Evolutionary conservation across 768 basidiomycete genomes (phyloP).

Genomic region (Tulasnella sp.): DNA sequence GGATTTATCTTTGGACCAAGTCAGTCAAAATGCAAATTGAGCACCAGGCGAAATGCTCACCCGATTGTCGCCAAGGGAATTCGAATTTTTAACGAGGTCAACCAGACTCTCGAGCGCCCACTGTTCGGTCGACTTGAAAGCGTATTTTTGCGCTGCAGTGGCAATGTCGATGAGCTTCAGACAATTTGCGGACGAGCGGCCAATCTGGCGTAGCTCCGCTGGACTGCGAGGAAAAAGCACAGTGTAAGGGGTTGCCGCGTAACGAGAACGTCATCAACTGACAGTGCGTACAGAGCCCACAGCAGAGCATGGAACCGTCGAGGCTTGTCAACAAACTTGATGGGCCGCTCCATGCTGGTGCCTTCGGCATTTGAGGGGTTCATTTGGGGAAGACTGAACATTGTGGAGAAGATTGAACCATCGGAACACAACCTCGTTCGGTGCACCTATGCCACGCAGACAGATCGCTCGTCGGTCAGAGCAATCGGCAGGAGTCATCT

Average conservation of each 20-base stretch:
- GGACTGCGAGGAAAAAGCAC: not conserved
- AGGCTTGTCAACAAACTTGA: constrained; percentile 11
- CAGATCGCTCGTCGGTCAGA: not conserved
- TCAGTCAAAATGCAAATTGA: not conserved
- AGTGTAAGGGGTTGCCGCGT: not conserved
- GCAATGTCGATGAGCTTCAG: constrained; percentile 14
- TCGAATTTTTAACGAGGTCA: constrained; percentile 8
- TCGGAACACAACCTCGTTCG: constrained; percentile 8
- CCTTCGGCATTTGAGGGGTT: not conserved
- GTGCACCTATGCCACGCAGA: constrained; percentile 4
- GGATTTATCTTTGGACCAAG: constrained; percentile 8
- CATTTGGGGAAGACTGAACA: constrained; percentile 11
- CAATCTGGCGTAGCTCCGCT: constrained; percentile 10
- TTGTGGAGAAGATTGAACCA: constrained; percentile 12
- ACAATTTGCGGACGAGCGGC: constrained; percentile 5
- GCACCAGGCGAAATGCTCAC: not conserved
- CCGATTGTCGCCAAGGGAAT: not conserved
- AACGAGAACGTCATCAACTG: not conserved
- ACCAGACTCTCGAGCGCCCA: constrained; percentile 12
- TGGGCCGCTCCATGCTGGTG: not conserved
- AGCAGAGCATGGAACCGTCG: constrained; percentile 9
- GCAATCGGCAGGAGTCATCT: not conserved
- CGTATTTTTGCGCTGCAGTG: constrained; percentile 13
- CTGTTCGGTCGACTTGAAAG: constrained; percentile 11
- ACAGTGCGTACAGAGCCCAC: constrained; percentile 16